phyloP scores from a whole-genome alignment of 2,329 filamentous ascomycete genomes.

The Ophiostoma piceae region DNA sequence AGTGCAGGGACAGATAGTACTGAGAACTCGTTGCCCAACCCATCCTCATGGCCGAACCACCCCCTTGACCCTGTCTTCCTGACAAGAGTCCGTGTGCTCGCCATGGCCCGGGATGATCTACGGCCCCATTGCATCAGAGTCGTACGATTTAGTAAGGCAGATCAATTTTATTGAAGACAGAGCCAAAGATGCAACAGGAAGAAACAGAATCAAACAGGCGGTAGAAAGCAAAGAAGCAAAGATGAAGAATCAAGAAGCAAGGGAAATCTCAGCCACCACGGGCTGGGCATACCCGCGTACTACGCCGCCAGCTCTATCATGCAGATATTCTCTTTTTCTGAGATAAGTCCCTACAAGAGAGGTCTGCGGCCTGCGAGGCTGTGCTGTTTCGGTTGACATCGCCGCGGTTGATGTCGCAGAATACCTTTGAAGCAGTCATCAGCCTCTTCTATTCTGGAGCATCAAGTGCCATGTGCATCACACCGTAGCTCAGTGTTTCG shows the following conservation, averaged over 20 bases:
- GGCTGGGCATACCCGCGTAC: background rate
- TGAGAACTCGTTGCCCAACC: background rate
- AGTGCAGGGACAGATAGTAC: too few species aligned
- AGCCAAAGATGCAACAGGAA: background rate
- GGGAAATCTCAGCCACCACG: background rate
- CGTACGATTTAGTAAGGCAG: conserved; percentile 20
- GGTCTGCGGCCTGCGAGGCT: background rate
- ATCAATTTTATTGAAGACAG: background rate
- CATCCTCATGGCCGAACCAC: background rate
- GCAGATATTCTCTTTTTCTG: too few species aligned
- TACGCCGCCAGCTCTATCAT: background rate
- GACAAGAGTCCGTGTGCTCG: conserved; percentile 16
- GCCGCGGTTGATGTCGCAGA: background rate
- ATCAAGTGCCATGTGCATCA: background rate
- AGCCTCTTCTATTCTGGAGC: background rate
- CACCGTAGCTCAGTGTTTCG: background rate
- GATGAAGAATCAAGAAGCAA: too few species aligned
- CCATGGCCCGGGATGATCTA: conserved; percentile 14
- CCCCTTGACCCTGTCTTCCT: background rate
- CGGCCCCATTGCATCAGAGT: conserved; percentile 25
- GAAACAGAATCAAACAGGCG: too few species aligned
- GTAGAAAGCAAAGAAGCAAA: too few species aligned
- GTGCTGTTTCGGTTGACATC: background rate
- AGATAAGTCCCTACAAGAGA: too few species aligned
- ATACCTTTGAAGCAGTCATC: background rate